Evolutionary conservation across 352 stramenopile species (phyloP).

Genomic region (Phytophthora pistaciae): DNA sequence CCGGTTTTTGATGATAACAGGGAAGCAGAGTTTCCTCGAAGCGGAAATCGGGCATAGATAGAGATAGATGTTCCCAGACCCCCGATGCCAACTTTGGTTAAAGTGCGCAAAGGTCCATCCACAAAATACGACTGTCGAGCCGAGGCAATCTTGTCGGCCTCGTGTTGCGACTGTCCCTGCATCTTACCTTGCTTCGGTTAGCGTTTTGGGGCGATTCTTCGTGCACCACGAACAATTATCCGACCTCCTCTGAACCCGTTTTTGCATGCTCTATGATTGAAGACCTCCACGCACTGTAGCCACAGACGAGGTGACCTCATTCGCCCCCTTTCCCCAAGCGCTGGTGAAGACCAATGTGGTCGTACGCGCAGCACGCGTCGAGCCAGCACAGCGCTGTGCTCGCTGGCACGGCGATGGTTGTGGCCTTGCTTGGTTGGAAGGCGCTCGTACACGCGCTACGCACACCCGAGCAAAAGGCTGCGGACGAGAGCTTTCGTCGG

Average conservation of each 20-base stretch:
- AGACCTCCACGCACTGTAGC: not conserved
- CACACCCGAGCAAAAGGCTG: constrained; percentile 19
- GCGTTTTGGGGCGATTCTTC: too few species aligned
- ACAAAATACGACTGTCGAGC: constrained; percentile 11
- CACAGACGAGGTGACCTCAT: constrained; percentile 9
- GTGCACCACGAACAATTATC: too few species aligned
- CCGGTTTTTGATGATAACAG: constrained; percentile 40
- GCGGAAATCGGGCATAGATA: constrained; percentile 37
- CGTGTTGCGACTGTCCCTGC: not conserved
- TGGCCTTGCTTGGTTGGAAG: constrained; percentile 19
- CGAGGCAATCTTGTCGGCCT: constrained; percentile 4
- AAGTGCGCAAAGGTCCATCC: not conserved
- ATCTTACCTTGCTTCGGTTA: too few species aligned
- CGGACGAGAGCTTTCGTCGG: constrained; percentile 15
- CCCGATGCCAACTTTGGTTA: constrained; percentile 1
- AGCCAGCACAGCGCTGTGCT: constrained; percentile 14
- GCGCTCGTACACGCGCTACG: constrained; percentile 11
- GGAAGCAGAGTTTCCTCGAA: constrained; percentile 56
- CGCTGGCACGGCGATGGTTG: constrained; percentile 12
- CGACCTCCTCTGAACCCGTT: not conserved
- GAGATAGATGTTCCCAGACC: constrained; percentile 27
- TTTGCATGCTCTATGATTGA: constrained; percentile 1
- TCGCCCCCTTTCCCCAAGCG: not conserved
- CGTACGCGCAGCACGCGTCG: constrained; percentile 8
- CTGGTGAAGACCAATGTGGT: constrained; percentile 16